These are phyloP conservation scores for Mycena alexandri DNA, from an alignment of 768 basidiomycete species.

Conservation along the genomic window DNA sequence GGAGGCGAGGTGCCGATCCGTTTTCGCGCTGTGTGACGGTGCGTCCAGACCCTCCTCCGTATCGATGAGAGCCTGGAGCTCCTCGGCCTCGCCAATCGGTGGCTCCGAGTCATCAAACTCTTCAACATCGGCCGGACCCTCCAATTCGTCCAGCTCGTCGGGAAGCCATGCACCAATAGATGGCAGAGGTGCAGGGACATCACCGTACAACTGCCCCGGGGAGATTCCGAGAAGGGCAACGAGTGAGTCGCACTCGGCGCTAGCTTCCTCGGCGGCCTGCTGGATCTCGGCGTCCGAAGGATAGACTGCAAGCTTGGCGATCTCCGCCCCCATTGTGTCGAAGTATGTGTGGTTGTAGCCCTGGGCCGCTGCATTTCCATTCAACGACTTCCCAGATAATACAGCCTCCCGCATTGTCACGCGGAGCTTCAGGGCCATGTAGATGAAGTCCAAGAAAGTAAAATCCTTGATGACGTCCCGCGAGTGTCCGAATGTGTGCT, in stretches of 20 bases:
- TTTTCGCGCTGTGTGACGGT: background rate
- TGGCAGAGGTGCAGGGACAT: background rate
- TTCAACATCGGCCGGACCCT: conserved; percentile 36
- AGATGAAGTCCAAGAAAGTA: conserved; percentile 46
- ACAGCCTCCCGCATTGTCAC: conserved; percentile 42
- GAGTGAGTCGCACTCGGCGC: conserved; percentile 1
- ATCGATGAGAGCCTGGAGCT: conserved; percentile 1
- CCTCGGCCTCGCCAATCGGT: background rate
- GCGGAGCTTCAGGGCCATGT: conserved; percentile 45
- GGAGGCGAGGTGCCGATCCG: background rate
- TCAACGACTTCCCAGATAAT: background rate
- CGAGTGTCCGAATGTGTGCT: conserved; percentile 49
- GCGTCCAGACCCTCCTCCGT: conserved; percentile 1
- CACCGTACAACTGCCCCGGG: background rate
- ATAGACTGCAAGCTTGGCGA: background rate
- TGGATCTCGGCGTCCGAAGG: background rate
- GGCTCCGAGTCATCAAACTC: conserved; percentile 1
- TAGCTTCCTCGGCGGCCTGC: background rate
- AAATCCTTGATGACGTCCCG: conserved; percentile 52
- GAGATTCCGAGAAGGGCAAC: background rate
- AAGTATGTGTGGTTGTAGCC: conserved; percentile 9
- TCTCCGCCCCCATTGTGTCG: background rate
- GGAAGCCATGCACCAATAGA: background rate
- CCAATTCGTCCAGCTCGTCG: no score
- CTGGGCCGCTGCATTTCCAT: background rate